phyloP scores from a whole-genome alignment of 192 early-diverging fungal genomes.

The Entomortierella chlamydospora region DNA sequence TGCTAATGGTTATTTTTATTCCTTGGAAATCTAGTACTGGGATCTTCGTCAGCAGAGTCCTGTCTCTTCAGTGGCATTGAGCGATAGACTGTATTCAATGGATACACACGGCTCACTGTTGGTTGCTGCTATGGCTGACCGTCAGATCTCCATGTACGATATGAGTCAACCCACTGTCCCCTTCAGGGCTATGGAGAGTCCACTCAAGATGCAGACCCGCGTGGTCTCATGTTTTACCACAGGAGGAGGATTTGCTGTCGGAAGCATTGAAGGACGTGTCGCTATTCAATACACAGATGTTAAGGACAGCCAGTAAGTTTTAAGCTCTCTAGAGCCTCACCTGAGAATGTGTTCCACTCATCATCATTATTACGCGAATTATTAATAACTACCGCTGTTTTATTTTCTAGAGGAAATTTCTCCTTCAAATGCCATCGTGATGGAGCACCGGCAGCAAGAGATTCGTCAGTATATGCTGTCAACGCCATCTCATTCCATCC shows the following conservation, averaged over 20 bases:
- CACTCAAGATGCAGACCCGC: constrained; percentile 89
- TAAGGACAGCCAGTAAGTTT: constrained; percentile 69
- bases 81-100: constrained; percentile 93
- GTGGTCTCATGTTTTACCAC: constrained; percentile 84
- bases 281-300: constrained; percentile 93
- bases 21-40: constrained; percentile 81
- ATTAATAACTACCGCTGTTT: constrained; percentile 1
- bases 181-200: constrained; percentile 75
- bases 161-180: constrained; percentile 80
- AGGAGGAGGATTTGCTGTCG: constrained; percentile 88
- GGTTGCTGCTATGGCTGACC: constrained; percentile 93
- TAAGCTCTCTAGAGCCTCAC: not conserved
- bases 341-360: too few species aligned
- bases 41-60: constrained; percentile 86
- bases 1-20: too few species aligned
- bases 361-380: too few species aligned
- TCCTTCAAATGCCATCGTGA: constrained; percentile 96
- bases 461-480: constrained; percentile 73
- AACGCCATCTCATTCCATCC: constrained; percentile 87
- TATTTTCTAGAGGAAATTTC: constrained; percentile 76
- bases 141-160: constrained; percentile 85
- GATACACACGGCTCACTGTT: constrained; percentile 81
- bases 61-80: constrained; percentile 75
- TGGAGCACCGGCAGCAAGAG: constrained; percentile 56
- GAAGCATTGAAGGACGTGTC: constrained; percentile 95